These are phyloP conservation scores for Pythium aphanidermatum DNA, from an alignment of 352 stramenopile species.

Conservation along the genomic window DNA sequence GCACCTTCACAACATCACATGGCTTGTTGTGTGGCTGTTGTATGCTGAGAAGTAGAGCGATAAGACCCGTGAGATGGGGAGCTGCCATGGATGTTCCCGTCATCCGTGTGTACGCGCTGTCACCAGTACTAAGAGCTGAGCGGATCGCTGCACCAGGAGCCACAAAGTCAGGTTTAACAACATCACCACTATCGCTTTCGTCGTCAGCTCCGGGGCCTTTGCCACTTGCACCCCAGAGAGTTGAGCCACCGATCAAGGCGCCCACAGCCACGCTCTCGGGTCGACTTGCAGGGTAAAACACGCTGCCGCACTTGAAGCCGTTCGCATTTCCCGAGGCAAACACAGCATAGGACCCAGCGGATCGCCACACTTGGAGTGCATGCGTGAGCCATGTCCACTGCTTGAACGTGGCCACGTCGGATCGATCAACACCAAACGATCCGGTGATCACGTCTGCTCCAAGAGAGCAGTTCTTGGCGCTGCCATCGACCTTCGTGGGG, in stretches of 20 bases:
- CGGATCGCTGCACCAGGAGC: slow-evolving; percentile 61
- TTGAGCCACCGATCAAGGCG: slow-evolving; percentile 44
- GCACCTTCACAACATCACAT: slow-evolving; percentile 28
- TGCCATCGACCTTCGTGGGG: slow-evolving; percentile 47
- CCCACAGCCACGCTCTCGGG: slow-evolving; percentile 53
- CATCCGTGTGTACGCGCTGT: slow-evolving; percentile 50
- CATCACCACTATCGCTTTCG: slow-evolving; percentile 2
- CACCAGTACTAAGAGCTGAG: slow-evolving; percentile 50
- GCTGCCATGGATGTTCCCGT: slow-evolving; percentile 78
- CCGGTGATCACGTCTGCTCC: slow-evolving; percentile 61
- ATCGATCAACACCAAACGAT: slow-evolving; percentile 56
- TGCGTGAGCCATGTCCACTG: slow-evolving; percentile 53
- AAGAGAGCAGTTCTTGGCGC: slow-evolving; percentile 36
- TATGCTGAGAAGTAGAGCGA: slow-evolving; percentile 49
- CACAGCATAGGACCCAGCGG: slow-evolving; percentile 40
- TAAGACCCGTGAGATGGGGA: slow-evolving; percentile 51
- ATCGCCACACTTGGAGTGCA: slow-evolving; percentile 47
- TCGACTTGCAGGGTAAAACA: slow-evolving; percentile 57
- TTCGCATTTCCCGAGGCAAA: slow-evolving; percentile 73
- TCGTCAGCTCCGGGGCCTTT: slow-evolving; percentile 48
- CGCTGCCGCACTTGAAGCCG: slow-evolving; percentile 59
- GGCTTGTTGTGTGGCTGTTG: slow-evolving; percentile 6
- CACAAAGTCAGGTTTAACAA: slow-evolving; percentile 73
- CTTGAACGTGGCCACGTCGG: slow-evolving; percentile 28
- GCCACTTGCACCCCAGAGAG: slow-evolving; percentile 63